Percentiles rank a stretch among this genome's conserved stretches.
Evolutionary conservation across 371 early-diverging fungal genomes (phyloP).

Genomic region (Mucor ambiguus): DNA sequence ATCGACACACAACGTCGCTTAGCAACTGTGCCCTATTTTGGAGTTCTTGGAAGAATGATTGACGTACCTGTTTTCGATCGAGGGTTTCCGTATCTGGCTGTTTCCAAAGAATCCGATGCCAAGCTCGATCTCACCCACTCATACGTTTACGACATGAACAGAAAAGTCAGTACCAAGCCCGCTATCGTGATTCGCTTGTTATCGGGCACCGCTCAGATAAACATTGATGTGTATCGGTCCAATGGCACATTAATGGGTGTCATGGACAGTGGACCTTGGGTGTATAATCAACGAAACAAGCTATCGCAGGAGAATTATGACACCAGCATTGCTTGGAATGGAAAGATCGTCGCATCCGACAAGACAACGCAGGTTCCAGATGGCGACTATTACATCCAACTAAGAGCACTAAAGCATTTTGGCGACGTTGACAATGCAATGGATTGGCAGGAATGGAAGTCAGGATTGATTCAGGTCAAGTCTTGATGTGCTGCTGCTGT

Average conservation of each 20-base stretch:
- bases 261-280: conserved; percentile 2
- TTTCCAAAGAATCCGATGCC: not conserved
- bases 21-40: conserved; percentile 57
- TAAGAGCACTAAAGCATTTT: conserved; percentile 37
- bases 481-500: not conserved
- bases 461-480: conserved; percentile 27
- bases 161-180: conserved; percentile 18
- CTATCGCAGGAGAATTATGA: not conserved
- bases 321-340: conserved; percentile 8
- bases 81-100: conserved; percentile 35
- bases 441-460: conserved; percentile 42
- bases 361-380: conserved; percentile 7
- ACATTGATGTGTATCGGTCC: conserved; percentile 10
- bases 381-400: conserved; percentile 33
- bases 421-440: conserved; percentile 29
- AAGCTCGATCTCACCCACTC: not conserved
- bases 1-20: conserved; percentile 20
- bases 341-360: not conserved
- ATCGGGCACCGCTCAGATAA: conserved; percentile 16
- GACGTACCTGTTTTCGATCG: conserved; percentile 45
- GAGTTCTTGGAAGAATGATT: conserved; percentile 52
- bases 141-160: not conserved
- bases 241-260: not conserved
- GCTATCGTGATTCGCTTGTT: conserved; percentile 30
- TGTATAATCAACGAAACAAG: conserved; percentile 15